A percentile compares a stretch with the other conserved stretches of the same genome.
phyloP scores from a whole-genome alignment of 352 stramenopile genomes.

The Saprolegnia diclina region DNA sequence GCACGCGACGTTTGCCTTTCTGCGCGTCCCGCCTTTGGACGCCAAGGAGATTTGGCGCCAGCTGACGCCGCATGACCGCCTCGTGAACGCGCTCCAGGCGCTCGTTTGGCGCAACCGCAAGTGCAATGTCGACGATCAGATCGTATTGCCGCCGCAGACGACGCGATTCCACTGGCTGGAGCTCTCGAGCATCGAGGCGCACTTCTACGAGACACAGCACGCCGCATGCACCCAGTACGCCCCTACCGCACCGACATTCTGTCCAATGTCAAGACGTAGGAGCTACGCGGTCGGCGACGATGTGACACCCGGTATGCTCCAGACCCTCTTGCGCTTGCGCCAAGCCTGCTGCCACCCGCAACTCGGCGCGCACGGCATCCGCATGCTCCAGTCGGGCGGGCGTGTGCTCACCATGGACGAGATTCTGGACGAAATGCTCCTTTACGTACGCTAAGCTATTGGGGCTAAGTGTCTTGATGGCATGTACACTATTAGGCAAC shows the following conservation, averaged over 20 bases:
- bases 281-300: conserved; percentile 25
- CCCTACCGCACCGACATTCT: conserved; percentile 31
- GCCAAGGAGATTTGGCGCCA: conserved; percentile 38
- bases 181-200: conserved; percentile 66
- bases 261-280: neutral
- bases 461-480: too few relatives aligned
- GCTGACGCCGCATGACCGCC: conserved; percentile 29
- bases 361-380: conserved; percentile 43
- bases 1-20: conserved; percentile 74
- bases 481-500: conserved; percentile 32
- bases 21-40: conserved; percentile 47
- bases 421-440: conserved; percentile 62
- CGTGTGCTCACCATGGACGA: conserved; percentile 67
- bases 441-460: neutral
- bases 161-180: conserved; percentile 54
- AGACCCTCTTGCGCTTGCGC: conserved; percentile 72
- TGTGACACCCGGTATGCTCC: conserved; percentile 40
- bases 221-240: conserved; percentile 36
- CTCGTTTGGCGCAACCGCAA: conserved; percentile 80
- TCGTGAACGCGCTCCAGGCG: conserved; percentile 30
- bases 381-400: neutral
- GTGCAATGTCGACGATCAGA: conserved; percentile 57
- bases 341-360: conserved; percentile 92
- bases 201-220: conserved; percentile 74
- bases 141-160: conserved; percentile 52